Percentiles rank a stretch among this genome's conserved stretches.
phyloP scores from a whole-genome alignment of 805 yeast genomes.

The Wickerhamia fluorescens region DNA sequence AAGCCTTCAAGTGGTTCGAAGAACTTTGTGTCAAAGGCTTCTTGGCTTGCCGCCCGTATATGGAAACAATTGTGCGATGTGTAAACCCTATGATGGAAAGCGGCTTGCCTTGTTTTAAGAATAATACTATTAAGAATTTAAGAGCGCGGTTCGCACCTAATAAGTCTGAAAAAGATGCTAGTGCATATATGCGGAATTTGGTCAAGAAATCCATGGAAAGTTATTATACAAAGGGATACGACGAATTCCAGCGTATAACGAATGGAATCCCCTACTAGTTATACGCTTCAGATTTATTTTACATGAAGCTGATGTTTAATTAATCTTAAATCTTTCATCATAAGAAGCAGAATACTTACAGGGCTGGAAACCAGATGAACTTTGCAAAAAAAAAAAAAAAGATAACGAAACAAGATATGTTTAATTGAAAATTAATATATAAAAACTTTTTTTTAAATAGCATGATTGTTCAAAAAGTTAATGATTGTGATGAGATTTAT shows the following conservation, averaged over 20 bases:
- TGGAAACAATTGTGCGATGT: constrained; percentile 76
- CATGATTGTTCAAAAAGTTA: too few species aligned
- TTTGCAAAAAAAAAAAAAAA: too few species aligned
- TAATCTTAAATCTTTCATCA: too few species aligned
- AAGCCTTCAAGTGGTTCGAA: constrained; percentile 89
- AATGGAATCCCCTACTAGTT: constrained; percentile 92
- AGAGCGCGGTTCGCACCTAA: constrained; percentile 72
- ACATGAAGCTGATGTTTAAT: too few species aligned
- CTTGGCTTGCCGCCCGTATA: constrained; percentile 80
- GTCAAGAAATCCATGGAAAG: constrained; percentile 81
- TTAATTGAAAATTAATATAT: too few species aligned
- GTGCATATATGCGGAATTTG: constrained; percentile 64
- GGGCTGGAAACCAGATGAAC: too few species aligned
- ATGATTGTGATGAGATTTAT: too few species aligned
- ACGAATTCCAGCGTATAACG: constrained; percentile 92
- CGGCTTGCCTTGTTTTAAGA: constrained; percentile 95
- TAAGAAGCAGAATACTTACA: too few species aligned
- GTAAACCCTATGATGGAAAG: constrained; percentile 91
- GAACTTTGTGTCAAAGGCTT: constrained; percentile 91
- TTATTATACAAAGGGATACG: constrained; percentile 88
- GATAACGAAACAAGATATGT: too few species aligned
- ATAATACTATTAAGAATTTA: constrained; percentile 73
- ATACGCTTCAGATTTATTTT: not conserved
- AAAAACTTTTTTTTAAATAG: too few species aligned
- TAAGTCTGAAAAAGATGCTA: constrained; percentile 81